Evolutionary conservation across 257 asterid genomes (phyloP).

Genomic region (Anisodus tanguticus): DNA sequence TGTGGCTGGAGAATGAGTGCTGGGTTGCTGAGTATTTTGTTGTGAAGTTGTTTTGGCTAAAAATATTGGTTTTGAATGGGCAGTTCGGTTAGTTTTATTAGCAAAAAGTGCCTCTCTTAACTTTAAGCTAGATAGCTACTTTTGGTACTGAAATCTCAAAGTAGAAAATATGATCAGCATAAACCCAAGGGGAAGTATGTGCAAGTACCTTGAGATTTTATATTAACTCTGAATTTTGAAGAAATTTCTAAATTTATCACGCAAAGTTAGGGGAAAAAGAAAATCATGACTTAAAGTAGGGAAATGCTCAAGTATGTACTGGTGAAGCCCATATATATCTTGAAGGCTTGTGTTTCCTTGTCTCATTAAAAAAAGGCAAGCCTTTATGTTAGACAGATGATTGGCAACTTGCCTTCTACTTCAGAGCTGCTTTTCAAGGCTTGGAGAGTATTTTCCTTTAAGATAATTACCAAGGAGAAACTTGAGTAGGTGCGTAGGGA

Average conservation of each 20-base stretch:
- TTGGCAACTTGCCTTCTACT: background rate
- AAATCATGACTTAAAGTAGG: conserved; percentile 9
- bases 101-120: background rate
- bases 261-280: background rate
- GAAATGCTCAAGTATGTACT: background rate
- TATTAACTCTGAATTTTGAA: background rate
- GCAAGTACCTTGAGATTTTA: background rate
- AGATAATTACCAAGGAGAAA: background rate
- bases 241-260: background rate
- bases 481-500: conserved; percentile 13
- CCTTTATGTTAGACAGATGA: background rate
- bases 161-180: background rate
- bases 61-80: background rate
- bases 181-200: background rate
- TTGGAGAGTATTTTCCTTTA: background rate
- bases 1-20: background rate
- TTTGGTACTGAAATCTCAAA: background rate
- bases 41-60: background rate
- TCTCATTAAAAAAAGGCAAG: background rate
- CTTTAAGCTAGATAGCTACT: background rate
- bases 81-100: conserved; percentile 9
- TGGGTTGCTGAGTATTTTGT: background rate
- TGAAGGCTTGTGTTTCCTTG: background rate
- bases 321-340: conserved; percentile 19
- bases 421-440: background rate